Evolutionary conservation across 2,329 filamentous ascomycete genomes (phyloP).

Genomic region (Alternaria alternata): DNA sequence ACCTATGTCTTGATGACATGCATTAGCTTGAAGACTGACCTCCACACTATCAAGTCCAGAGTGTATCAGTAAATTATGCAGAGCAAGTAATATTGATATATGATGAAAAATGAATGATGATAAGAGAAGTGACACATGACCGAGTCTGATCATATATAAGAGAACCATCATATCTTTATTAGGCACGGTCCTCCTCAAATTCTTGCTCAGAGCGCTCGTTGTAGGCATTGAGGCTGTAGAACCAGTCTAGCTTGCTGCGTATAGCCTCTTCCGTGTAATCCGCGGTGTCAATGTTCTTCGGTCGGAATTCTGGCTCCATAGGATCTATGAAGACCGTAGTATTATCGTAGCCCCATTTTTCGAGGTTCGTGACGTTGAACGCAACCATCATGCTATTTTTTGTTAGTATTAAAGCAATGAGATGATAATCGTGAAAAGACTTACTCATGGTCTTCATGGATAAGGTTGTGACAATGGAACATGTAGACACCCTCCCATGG

Average conservation of each 20-base stretch:
- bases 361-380: constrained; percentile 54
- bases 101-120: background rate
- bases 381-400: constrained; percentile 51
- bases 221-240: constrained; percentile 44
- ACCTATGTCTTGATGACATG: background rate
- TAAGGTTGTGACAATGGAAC: constrained; percentile 58
- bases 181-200: background rate
- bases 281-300: constrained; percentile 30
- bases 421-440: constrained; percentile 1
- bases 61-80: background rate
- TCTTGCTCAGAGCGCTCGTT: constrained; percentile 18
- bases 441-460: constrained; percentile 55
- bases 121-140: background rate
- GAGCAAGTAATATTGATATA: background rate
- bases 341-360: constrained; percentile 44
- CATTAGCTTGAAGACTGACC: background rate
- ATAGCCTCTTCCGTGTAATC: constrained; percentile 41
- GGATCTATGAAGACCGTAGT: constrained; percentile 45
- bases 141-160: background rate
- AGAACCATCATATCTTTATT: background rate
- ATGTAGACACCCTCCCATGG: constrained; percentile 60
- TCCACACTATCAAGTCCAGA: background rate
- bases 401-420: constrained; percentile 8
- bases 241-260: constrained; percentile 39
- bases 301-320: constrained; percentile 39